Evolutionary conservation across 257 asterid species (phyloP), one percentile per base, ranked within the genome.

Genomic region (Rehmannia glutinosa): DNA sequence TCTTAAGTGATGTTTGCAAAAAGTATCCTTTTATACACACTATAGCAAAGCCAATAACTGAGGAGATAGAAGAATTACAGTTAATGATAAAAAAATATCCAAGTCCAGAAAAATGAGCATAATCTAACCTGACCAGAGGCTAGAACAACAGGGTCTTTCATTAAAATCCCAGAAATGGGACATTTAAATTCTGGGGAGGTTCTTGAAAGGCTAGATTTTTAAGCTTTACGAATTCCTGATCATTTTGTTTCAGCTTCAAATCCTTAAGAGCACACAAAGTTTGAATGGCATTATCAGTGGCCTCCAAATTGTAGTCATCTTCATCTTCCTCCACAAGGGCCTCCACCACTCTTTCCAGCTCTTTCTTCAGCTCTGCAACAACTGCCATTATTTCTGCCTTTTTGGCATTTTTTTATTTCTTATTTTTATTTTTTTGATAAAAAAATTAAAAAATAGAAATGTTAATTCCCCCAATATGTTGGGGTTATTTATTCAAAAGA

Each of bases 81-180:
- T 3, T 5, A 32, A 8, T 3, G 38, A 32, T 5, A 32, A 8
- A 46, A 17, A 46, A 5, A 16, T 4, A 46, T 23, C 8, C 1
- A 52, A 6, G 8, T 4, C 8, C 19, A 52, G 25, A 19, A 21
- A 10, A 2, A 51, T 21, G 20, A 12, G 11, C 4, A 21, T 0
- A 5, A 20, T 13, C 76, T n/a, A 50, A 86, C 95, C 91, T 55
- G 84, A 38, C 89, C 91, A 61, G 95, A 75, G 20, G 84, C 80
- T 15, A 81, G 35, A 9, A 80, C 78, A 66, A 87, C 95, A 69
- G 95, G 91, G 24, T 87, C 80, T 4, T 56, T 66, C 86, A 87
- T 82, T 53, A 84, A 51, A 45, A 62, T 27, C 39, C 75, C 82
- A 55, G 91, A 82, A 50, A 87, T 62, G 6, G 95, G 84, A 51